phyloP scores from a whole-genome alignment of 257 asterid genomes.

The Solanum dulcamara region DNA sequence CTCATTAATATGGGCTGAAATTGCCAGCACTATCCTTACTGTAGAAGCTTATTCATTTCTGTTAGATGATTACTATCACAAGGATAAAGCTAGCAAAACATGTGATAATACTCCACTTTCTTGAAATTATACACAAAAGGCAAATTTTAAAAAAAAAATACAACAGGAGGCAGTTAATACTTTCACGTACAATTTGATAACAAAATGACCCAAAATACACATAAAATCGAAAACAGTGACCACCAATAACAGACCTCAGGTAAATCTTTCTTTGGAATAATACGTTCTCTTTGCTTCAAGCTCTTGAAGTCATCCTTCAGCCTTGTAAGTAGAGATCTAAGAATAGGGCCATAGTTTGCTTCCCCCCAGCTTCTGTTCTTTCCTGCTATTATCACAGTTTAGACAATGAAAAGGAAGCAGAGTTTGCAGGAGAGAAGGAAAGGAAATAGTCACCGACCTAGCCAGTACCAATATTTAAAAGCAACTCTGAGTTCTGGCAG shows the following conservation, averaged over 20 bases:
- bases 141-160: background rate
- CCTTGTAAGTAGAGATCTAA: background rate
- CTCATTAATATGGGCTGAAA: background rate
- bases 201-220: background rate
- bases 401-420: background rate
- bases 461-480: background rate
- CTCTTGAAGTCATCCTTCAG: background rate
- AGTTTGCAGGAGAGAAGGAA: background rate
- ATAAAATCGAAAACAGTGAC: background rate
- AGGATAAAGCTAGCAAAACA: background rate
- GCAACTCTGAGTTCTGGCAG: background rate
- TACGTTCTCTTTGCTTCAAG: constrained; percentile 8
- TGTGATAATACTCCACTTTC: background rate
- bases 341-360: constrained; percentile 6
- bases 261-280: constrained; percentile 32
- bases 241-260: constrained; percentile 43
- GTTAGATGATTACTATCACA: background rate
- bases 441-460: background rate
- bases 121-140: background rate
- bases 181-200: background rate
- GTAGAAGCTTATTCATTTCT: background rate
- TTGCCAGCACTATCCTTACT: background rate
- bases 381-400: constrained; percentile 29
- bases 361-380: constrained; percentile 15
- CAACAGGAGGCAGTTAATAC: background rate